A percentile compares a stretch with the other conserved stretches of the same genome.
Evolutionary conservation across 1,284 basidiomycete species (phyloP).

Genomic region (Ganoderma leucocontextum): DNA sequence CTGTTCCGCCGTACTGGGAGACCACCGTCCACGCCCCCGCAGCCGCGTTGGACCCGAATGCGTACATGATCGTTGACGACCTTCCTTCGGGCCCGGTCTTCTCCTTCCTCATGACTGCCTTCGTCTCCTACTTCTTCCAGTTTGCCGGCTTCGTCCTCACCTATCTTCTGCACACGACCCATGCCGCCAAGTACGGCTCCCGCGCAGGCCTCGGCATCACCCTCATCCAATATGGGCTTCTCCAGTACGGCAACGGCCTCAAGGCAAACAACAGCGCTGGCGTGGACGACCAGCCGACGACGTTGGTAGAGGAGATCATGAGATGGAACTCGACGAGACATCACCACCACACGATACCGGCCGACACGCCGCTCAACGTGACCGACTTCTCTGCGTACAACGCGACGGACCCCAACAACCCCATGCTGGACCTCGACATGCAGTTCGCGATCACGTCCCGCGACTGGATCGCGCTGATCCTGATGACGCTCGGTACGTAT

Average conservation of each 20-base stretch:
- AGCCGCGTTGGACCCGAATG: conserved; percentile 53
- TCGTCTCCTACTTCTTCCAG: conserved; percentile 96
- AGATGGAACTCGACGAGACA: conserved; percentile 13
- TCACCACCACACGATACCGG: conserved; percentile 11
- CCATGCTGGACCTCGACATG: conserved; percentile 25
- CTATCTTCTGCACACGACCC: conserved; percentile 92
- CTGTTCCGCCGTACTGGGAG: conserved; percentile 97
- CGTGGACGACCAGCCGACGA: conserved; percentile 2
- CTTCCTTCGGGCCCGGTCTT: conserved; percentile 75
- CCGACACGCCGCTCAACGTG: conserved; percentile 8
- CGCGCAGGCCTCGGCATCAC: conserved; percentile 95
- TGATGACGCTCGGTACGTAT: conserved; percentile 84
- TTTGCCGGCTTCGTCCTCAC: conserved; percentile 96
- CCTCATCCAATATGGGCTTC: conserved; percentile 87
- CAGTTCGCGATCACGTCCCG: conserved; percentile 49
- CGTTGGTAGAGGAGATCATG: conserved; percentile 21
- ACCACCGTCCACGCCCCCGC: conserved; percentile 87
- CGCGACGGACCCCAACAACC: conserved; percentile 29
- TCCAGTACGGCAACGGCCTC: conserved; percentile 39
- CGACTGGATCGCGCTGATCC: conserved; percentile 90
- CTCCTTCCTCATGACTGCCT: conserved; percentile 80
- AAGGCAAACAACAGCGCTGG: conserved; percentile 1
- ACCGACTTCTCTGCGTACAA: conserved; percentile 15
- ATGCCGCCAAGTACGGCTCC: conserved; percentile 94
- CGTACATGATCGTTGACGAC: conserved; percentile 78